Percentiles rank a stretch among this genome's conserved stretches.
These are phyloP conservation scores for Neoboletus subvelutipes DNA, from an alignment of 768 basidiomycete genomes.

Conservation along the genomic window DNA sequence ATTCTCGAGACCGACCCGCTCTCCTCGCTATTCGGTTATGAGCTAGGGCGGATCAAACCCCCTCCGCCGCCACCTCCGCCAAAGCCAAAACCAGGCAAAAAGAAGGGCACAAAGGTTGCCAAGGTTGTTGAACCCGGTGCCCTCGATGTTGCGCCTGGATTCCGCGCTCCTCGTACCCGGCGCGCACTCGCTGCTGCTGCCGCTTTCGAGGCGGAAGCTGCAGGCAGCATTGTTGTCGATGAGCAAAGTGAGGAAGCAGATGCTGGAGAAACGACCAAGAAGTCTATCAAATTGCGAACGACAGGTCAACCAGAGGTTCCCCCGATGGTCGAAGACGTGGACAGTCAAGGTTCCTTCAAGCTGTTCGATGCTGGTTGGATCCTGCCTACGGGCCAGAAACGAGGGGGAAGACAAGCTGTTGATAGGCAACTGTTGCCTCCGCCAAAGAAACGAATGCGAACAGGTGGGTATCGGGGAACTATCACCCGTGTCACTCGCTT, in stretches of 20 bases:
- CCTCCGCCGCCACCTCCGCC: constrained; percentile 57
- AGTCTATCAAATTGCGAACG: constrained; percentile 24
- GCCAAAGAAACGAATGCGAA: constrained; percentile 55
- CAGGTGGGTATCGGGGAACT: constrained; percentile 32
- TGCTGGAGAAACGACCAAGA: constrained; percentile 25
- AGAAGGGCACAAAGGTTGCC: constrained; percentile 33
- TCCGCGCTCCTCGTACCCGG: constrained; percentile 52
- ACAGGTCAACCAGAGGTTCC: constrained; percentile 41
- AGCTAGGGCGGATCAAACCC: constrained; percentile 60
- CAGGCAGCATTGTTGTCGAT: constrained; percentile 8
- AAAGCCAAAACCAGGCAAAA: constrained; percentile 41
- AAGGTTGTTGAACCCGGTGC: constrained; percentile 21
- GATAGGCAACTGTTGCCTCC: constrained; percentile 49
- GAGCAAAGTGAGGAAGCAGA: constrained; percentile 12
- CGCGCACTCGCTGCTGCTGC: constrained; percentile 41
- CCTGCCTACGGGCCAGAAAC: constrained; percentile 67
- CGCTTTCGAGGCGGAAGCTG: constrained; percentile 44
- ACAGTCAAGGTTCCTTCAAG: constrained; percentile 69
- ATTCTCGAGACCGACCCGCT: constrained; percentile 59
- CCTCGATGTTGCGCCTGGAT: constrained; percentile 44
- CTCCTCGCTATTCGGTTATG: constrained; percentile 64
- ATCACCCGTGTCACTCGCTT: not conserved
- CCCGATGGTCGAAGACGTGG: constrained; percentile 68
- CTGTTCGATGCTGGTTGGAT: constrained; percentile 90
- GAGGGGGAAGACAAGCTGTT: constrained; percentile 53